Conservation (phyloP, 768 basidiomycete species). For the Lentinus brumalis region DNA sequence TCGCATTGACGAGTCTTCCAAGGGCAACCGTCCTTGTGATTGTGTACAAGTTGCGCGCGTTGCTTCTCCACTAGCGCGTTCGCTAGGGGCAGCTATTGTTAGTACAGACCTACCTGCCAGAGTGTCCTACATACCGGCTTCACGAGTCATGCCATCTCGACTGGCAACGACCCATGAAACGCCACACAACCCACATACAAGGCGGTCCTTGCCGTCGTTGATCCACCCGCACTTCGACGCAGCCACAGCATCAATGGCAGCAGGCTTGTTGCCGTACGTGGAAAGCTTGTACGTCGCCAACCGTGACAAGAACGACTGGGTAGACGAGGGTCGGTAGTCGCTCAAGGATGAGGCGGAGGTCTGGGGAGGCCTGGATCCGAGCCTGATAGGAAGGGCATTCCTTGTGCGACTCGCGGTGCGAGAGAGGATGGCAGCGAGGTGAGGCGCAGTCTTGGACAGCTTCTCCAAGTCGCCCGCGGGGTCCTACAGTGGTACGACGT, state of each 20-base stretch:
- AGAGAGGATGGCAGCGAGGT: slow-evolving; percentile 70
- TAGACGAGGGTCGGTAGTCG: slow-evolving; percentile 81
- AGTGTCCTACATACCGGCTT: slow-evolving; percentile 62
- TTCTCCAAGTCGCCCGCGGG: slow-evolving; percentile 29
- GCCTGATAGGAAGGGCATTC: slow-evolving; percentile 50
- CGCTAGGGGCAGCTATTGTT: slow-evolving; percentile 42
- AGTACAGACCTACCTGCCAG: slow-evolving; percentile 34
- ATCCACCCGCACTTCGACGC: slow-evolving; percentile 84
- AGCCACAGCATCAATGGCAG: slow-evolving; percentile 73
- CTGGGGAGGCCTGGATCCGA: slow-evolving; percentile 34
- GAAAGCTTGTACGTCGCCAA: slow-evolving; percentile 77
- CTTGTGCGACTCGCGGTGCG: slow-evolving; percentile 61
- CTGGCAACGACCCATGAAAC: slow-evolving; percentile 75
- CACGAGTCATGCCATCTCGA: slow-evolving; percentile 69
- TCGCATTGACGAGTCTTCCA: slow-evolving; percentile 85
- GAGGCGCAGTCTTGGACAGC: slow-evolving; percentile 63
- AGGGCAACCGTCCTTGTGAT: slow-evolving; percentile 82
- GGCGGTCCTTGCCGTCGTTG: slow-evolving; percentile 79
- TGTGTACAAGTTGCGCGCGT: slow-evolving; percentile 58
- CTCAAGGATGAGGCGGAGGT: slow-evolving; percentile 40
- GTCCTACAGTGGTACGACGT: slow-evolving; percentile 14
- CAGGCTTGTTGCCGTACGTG: slow-evolving; percentile 80
- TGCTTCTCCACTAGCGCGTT: slow-evolving; percentile 77
- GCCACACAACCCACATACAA: slow-evolving; percentile 72
- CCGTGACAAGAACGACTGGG: slow-evolving; percentile 69